Percentiles rank a stretch among this genome's conserved stretches.
These are phyloP conservation scores for Tetradesmus lagerheimii DNA, from an alignment of 139 green algal genomes.

Conservation along the genomic window DNA sequence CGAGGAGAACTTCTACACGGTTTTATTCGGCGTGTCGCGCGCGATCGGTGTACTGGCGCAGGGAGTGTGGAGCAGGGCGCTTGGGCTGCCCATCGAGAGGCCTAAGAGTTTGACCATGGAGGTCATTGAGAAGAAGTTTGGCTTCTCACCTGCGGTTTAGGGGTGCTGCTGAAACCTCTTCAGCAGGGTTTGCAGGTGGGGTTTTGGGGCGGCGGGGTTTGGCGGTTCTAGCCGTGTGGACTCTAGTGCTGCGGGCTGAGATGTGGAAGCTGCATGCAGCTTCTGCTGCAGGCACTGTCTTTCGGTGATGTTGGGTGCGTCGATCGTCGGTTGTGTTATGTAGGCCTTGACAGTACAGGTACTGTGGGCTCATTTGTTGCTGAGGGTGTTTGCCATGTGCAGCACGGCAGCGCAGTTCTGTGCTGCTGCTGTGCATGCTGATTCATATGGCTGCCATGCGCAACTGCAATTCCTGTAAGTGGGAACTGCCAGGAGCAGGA, in stretches of 20 bases:
- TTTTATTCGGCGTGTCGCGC: constrained; percentile 97
- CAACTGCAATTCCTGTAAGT: background rate
- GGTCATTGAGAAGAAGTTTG: constrained; percentile 61
- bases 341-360: background rate
- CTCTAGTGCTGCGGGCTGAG: background rate
- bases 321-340: background rate
- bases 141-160: background rate
- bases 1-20: constrained; percentile 98
- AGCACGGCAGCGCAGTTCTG: background rate
- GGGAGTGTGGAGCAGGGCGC: constrained; percentile 90
- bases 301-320: background rate
- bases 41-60: constrained; percentile 93
- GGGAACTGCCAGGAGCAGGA: background rate
- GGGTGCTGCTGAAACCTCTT: background rate
- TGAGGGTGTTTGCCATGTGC: background rate
- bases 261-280: background rate
- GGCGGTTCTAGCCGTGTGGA: background rate
- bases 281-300: background rate
- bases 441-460: background rate
- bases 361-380: background rate
- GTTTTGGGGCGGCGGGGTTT: background rate
- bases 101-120: constrained; percentile 95
- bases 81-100: constrained; percentile 97
- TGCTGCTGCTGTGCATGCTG: background rate
- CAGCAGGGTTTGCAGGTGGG: background rate